Percentiles rank a stretch among this genome's conserved stretches.
Conservation (phyloP, 495 filamentous ascomycete species). For the Penicillium psychrofluorescens region DNA sequence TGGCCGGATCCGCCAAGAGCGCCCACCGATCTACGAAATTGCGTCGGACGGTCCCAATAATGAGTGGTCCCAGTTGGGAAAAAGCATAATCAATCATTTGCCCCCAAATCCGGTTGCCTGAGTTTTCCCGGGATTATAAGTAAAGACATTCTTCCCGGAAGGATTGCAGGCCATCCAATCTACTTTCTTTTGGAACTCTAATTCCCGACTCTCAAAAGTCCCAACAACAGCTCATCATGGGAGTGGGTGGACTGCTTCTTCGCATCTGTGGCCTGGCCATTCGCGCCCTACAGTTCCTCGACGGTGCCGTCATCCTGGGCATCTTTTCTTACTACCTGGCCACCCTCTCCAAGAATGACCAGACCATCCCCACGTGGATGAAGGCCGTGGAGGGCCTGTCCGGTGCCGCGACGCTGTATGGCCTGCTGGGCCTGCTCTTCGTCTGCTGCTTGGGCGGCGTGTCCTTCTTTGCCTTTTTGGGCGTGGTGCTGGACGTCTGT, state of each 20-base stretch:
- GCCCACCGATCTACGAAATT: conserved; percentile 23
- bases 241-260: conserved; percentile 49
- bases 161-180: too few species aligned
- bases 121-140: too few species aligned
- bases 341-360: conserved; percentile 48
- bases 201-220: not conserved
- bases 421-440: conserved; percentile 58
- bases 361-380: conserved; percentile 53
- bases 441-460: conserved; percentile 75
- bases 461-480: conserved; percentile 66
- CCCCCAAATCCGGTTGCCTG: conserved; percentile 22
- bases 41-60: conserved; percentile 9
- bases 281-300: conserved; percentile 64
- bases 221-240: conserved; percentile 23
- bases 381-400: conserved; percentile 78
- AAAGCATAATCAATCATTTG: too few species aligned
- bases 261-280: conserved; percentile 56
- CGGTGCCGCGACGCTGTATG: conserved; percentile 66
- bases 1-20: conserved; percentile 3
- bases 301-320: conserved; percentile 63
- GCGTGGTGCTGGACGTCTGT: conserved; percentile 66
- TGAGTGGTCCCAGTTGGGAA: not conserved
- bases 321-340: conserved; percentile 61
- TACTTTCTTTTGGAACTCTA: too few species aligned
- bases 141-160: not conserved